A percentile compares a stretch with the other conserved stretches of the same genome.
These are phyloP conservation scores for Fusarium praegraminearum DNA, from an alignment of 2,329 filamentous ascomycete species.

Conservation along the genomic window DNA sequence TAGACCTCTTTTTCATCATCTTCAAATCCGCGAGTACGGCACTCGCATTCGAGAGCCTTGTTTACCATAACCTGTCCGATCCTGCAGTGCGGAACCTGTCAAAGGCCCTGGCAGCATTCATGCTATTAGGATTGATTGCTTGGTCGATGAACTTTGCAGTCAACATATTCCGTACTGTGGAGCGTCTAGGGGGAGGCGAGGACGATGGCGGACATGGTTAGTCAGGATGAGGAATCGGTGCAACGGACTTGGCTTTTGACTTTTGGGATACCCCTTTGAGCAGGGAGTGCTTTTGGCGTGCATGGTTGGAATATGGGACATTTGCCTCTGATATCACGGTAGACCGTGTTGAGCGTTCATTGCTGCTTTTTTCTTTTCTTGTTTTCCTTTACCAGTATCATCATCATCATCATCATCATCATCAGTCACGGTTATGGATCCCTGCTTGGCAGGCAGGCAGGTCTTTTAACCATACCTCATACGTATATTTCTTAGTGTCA, in stretches of 20 bases:
- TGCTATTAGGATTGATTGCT: slow-evolving; percentile 84
- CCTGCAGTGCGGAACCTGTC: slow-evolving; percentile 64
- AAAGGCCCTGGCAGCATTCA: slow-evolving; percentile 79
- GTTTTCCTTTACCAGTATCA: slow-evolving; percentile 6
- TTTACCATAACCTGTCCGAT: slow-evolving; percentile 62
- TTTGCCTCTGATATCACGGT: slow-evolving; percentile 21
- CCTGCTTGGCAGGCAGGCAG: not conserved
- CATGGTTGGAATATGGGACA: slow-evolving; percentile 18
- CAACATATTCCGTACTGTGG: slow-evolving; percentile 79
- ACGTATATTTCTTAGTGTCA: slow-evolving; percentile 23
- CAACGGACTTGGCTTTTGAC: slow-evolving; percentile 18
- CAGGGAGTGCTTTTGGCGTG: slow-evolving; percentile 33
- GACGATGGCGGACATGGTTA: slow-evolving; percentile 51
- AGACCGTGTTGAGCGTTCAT: slow-evolving; percentile 37
- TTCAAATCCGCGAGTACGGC: slow-evolving; percentile 95
- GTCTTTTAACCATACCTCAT: not conserved
- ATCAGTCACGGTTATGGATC: not conserved
- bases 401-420: slow-evolving; percentile 2
- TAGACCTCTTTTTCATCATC: slow-evolving; percentile 96
- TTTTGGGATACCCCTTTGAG: slow-evolving; percentile 39
- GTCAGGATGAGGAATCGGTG: slow-evolving; percentile 20
- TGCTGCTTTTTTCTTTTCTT: slow-evolving; percentile 21
- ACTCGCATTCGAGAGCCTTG: slow-evolving; percentile 86
- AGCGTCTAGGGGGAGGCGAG: slow-evolving; percentile 69
- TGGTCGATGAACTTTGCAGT: slow-evolving; percentile 93